A percentile compares a stretch with the other conserved stretches of the same genome.
Evolutionary conservation across 2,329 filamentous ascomycete species (phyloP).

Genomic region (Cyphellophora europaea): DNA sequence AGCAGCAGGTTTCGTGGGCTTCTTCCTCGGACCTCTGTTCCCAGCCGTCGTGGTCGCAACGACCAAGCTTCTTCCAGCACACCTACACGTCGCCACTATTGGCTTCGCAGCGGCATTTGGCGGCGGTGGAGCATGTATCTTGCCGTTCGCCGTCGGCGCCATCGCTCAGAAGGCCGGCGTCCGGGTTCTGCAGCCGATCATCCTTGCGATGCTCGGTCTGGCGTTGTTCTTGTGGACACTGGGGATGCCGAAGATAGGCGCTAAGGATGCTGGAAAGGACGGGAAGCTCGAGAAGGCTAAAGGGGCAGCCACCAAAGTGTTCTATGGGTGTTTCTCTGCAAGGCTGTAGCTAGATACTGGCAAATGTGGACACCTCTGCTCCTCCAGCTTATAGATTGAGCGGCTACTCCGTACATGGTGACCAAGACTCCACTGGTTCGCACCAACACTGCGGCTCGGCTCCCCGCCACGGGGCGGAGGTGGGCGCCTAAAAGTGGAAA

Average conservation of each 20-base stretch:
- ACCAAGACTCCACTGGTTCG: no score
- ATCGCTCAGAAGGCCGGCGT: constrained; percentile 44
- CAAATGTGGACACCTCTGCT: no score
- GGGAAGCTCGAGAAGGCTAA: constrained; percentile 3
- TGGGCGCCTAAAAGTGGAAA: no score
- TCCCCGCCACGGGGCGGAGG: no score
- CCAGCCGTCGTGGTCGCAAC: constrained; percentile 34
- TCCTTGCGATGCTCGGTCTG: constrained; percentile 27
- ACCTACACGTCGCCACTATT: constrained; percentile 13
- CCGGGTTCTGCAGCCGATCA: constrained; percentile 46
- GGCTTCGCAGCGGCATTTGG: constrained; percentile 60
- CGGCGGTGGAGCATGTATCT: constrained; percentile 49
- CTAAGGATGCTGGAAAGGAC: constrained; percentile 27
- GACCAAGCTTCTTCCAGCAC: constrained; percentile 15
- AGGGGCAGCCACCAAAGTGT: constrained; percentile 1
- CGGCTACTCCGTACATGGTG: no score
- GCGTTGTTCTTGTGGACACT: constrained; percentile 21
- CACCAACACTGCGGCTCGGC: no score
- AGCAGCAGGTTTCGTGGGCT: constrained; percentile 60
- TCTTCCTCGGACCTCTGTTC: constrained; percentile 69
- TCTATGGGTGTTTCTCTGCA: constrained; percentile 5
- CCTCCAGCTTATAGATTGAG: no score
- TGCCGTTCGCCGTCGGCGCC: constrained; percentile 29
- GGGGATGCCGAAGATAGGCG: constrained; percentile 19
- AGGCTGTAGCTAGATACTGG: constrained; percentile 1